Evolutionary conservation across 192 early-diverging fungal species (phyloP), one percentile per base, ranked within the genome.

Genomic region (Physocladia obscura): DNA sequence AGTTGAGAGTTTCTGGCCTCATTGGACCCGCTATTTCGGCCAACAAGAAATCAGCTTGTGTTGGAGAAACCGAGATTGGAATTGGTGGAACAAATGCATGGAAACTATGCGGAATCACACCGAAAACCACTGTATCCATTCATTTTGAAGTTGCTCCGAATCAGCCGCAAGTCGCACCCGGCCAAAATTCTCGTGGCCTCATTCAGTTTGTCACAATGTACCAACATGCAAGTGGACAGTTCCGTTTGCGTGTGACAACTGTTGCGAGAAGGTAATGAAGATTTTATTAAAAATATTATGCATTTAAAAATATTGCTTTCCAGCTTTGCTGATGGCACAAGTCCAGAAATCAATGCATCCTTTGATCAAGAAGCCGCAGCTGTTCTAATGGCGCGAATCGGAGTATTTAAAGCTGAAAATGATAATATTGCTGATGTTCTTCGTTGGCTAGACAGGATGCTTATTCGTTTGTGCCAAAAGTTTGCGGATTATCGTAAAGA

Each of bases 351-450:
- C 59, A 83, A 90, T 21, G 87, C 87, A 35, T 93, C 94, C 6
- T 97, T 99, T 68, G 97, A 99, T 77, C 95, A 99, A 81, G 97
- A 99, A 74, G 93, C 97, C 0, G 89, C 97, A 0, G 97, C 97
- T 1, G 95, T 96, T 13, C 79, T 99, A 21, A 99, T 98, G 94
- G 87, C 95, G 21, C 91, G 97, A 67, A 98, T 99, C 61, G 93
- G 93, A 2, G 90, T 92, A 29, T 97, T 93, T 82, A 98, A 98
- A 85, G 91, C 94, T 13, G 97, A 98, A 68, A 89, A 93, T 67
- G 97, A 99, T 73, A 95, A 99, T 82, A 92, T 91, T 1, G 92
- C 94, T 30, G 97, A 98, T 76, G 97, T 99, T 13, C 78, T 98
- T 71, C 86, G 95, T 49, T 98, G 97, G 95, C 76, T 99, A 49